Conservation (phyloP, 805 yeast species). For the Saturnispora sekii region DNA sequence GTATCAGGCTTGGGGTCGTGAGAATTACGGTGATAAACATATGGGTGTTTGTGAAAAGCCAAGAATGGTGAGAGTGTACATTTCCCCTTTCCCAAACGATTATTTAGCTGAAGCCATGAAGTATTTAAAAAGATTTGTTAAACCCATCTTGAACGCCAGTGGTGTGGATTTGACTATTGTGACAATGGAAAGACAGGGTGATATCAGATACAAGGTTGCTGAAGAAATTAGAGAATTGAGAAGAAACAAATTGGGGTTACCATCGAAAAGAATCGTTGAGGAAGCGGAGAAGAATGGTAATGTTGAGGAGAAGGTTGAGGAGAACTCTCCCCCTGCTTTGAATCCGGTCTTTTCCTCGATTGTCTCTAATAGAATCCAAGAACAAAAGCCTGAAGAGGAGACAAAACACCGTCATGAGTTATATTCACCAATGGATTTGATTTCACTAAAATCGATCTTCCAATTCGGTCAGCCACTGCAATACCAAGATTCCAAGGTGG, state of each 20-base stretch:
- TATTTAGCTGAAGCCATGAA: conserved; percentile 64
- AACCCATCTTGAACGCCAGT: conserved; percentile 76
- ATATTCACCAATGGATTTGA: conserved; percentile 35
- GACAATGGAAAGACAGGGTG: conserved; percentile 81
- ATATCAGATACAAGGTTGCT: conserved; percentile 73
- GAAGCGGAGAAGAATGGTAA: neutral
- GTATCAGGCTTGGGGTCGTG: conserved; percentile 46
- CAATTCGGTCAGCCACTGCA: conserved; percentile 12
- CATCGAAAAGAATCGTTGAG: conserved; percentile 14
- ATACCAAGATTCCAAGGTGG: conserved; percentile 38
- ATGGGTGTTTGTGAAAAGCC: conserved; percentile 44
- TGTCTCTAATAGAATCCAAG: conserved; percentile 5
- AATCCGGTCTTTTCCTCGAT: conserved; percentile 10
- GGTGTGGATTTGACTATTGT: conserved; percentile 76
- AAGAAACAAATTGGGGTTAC: conserved; percentile 29
- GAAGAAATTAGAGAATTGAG: conserved; percentile 69
- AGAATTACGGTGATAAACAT: conserved; percentile 10
- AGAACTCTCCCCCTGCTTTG: conserved; percentile 7
- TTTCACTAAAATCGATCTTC: conserved; percentile 42
- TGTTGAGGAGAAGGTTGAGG: neutral
- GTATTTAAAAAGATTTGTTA: conserved; percentile 68
- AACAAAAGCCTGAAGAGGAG: conserved; percentile 14
- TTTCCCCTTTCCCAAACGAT: conserved; percentile 97
- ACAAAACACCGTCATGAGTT: conserved; percentile 27
- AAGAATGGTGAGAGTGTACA: conserved; percentile 68